These are phyloP conservation scores for Candida nitratophila DNA, from an alignment of 805 yeast species.

Conservation along the genomic window DNA sequence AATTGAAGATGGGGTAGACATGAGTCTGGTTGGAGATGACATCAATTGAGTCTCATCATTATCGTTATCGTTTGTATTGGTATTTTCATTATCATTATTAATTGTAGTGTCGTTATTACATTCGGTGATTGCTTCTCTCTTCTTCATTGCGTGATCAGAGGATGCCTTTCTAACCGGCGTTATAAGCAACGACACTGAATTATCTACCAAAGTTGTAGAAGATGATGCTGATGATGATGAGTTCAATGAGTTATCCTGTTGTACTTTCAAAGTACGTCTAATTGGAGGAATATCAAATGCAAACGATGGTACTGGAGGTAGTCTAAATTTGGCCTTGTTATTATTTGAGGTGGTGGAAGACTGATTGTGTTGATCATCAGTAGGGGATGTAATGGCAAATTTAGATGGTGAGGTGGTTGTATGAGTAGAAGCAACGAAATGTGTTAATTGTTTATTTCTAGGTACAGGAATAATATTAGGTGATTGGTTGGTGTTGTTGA, in stretches of 20 bases:
- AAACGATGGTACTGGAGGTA: constrained; percentile 24
- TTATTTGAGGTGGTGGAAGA: background rate
- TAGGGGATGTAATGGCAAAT: constrained; percentile 11
- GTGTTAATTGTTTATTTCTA: constrained; percentile 6
- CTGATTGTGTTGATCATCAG: constrained; percentile 2
- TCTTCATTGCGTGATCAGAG: no score
- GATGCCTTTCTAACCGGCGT: constrained; percentile 3
- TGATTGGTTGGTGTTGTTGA: constrained; percentile 3
- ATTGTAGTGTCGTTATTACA: background rate
- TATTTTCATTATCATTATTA: background rate
- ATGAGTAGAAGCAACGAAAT: constrained; percentile 1
- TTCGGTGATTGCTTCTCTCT: no score
- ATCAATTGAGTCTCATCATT: constrained; percentile 20
- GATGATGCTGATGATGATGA: background rate
- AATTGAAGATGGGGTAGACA: constrained; percentile 39
- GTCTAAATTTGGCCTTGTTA: constrained; percentile 8
- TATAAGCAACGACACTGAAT: background rate
- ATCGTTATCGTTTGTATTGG: background rate
- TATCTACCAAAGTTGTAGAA: background rate
- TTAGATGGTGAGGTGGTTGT: constrained; percentile 21
- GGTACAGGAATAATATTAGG: background rate
- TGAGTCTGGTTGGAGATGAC: constrained; percentile 32
- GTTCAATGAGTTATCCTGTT: background rate
- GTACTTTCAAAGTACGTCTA: constrained; percentile 3
- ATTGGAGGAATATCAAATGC: constrained; percentile 5